Conservation (phyloP, 2,329 filamentous ascomycete species). For the Aspergillus felis region DNA sequence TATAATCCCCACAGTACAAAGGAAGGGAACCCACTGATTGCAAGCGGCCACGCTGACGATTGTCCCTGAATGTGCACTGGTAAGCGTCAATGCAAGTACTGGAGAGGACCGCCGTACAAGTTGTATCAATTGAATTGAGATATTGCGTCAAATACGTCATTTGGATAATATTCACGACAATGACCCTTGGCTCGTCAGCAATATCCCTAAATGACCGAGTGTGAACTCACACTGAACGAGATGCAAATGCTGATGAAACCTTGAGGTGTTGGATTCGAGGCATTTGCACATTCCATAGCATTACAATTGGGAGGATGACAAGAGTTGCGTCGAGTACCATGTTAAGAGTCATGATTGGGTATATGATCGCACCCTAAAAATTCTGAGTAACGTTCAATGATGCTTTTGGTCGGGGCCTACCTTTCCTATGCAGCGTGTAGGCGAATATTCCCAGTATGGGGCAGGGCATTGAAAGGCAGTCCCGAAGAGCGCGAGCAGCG, state of each 20-base stretch:
- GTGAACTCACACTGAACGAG: constrained; percentile 1
- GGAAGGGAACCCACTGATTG: constrained; percentile 7
- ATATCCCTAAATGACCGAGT: not conserved
- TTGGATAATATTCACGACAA: not conserved
- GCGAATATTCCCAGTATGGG: constrained; percentile 1
- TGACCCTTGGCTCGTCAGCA: constrained; percentile 1
- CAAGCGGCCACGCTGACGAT: constrained; percentile 10
- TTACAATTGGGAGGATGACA: constrained; percentile 2
- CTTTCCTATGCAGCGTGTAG: not conserved
- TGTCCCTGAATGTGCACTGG: not conserved
- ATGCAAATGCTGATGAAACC: constrained; percentile 1
- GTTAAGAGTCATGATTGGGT: constrained; percentile 8
- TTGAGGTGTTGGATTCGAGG: constrained; percentile 1
- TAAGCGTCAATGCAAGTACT: not conserved
- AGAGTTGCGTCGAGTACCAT: constrained; percentile 5
- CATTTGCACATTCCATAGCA: constrained; percentile 14
- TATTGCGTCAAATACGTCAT: constrained; percentile 5
- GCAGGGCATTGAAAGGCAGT: constrained; percentile 13
- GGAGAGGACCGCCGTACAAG: constrained; percentile 3
- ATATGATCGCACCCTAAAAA: constrained; percentile 9
- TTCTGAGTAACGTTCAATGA: not conserved
- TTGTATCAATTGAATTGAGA: constrained; percentile 8
- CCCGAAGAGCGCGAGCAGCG: constrained; percentile 10
- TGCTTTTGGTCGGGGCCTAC: not conserved
- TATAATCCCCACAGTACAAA: not conserved